Base-by-base conservation (phyloP, 2,329 filamentous ascomycete genomes). In the Penicillium sumatraense region DNA sequence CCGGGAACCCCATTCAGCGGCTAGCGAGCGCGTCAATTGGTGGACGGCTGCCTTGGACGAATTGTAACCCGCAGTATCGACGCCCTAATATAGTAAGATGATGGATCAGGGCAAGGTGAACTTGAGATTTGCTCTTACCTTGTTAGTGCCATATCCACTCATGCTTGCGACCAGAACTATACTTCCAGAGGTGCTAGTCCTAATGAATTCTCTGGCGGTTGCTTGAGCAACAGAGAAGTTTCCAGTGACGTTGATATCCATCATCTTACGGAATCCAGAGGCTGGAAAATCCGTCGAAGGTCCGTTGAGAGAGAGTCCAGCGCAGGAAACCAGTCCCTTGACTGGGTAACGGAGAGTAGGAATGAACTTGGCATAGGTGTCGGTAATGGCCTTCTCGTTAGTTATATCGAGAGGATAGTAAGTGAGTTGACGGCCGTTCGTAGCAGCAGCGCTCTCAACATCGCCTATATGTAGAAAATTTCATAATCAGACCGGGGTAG, bases 31-130 rank as follows among this genome's bases (percentile, higher is more conserved):
- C 2, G 72, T 68, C 0, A 81, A 68, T 54, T 81, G 78, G 42
- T 75, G 72, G 5, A 81, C 72, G 0, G 73, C 78, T 0, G 77
- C 71, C 60, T 81, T 81, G 33, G 75, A 79, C 1, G 77, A 65
- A 54, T 80, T 80, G 67, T 81, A 81, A 0, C 18, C 54, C 5
- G 61, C 47, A 3, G 56, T 57, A 33, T 59, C 51, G 2, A 61
- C 50, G 5, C 57, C 38, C 38, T 41, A 11, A 16, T 23, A 10
- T 3, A 8, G 10, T 23, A 10, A 41, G 18, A 41, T 36, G 33
- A 38, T 13, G 4, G 14, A 33, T 11, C 14, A 33, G n/a, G n/a
- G n/a, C n/a, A n/a, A n/a, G n/a, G n/a, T 33, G 31, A n/a, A 33
- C n/a, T 33, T 14, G 14, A 33, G 6, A 29, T 29, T 29, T 29